Evolutionary conservation across 2,329 filamentous ascomycete species (phyloP), one percentile per base, ranked within the genome.

Genomic region (Nectriaceae sp.): DNA sequence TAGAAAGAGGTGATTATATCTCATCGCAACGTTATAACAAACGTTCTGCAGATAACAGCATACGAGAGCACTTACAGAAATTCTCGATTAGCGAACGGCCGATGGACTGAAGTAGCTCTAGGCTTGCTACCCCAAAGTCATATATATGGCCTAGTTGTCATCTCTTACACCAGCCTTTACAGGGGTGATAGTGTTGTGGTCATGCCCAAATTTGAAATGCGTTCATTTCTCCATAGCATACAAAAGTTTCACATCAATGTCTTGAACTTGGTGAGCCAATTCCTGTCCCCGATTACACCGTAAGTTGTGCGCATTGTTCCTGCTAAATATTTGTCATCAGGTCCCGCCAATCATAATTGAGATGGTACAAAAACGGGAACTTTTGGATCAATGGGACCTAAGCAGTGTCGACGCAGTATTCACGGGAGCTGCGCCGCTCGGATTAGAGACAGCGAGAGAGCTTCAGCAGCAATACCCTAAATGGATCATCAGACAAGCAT

Each of bases 261-360:
- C 15, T 15, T 31, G 8, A 10, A 10, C 15, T 31, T 31, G 26
- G 26, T 31, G n/a, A n/a, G n/a, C n/a, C n/a, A n/a, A n/a, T n/a
- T n/a, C n/a, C n/a, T n/a, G n/a, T n/a, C n/a, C n/a, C n/a, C n/a
- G n/a, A n/a, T n/a, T n/a, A n/a, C n/a, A n/a, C n/a, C n/a, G n/a
- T n/a, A n/a, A n/a, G n/a, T n/a, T n/a, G n/a, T n/a, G n/a, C n/a
- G n/a, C n/a, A n/a, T n/a, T n/a, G n/a, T n/a, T n/a, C n/a, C n/a
- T n/a, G n/a, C n/a, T n/a, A n/a, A n/a, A n/a, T n/a, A n/a, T n/a
- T n/a, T n/a, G n/a, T n/a, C n/a, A n/a, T n/a, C n/a, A n/a, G n/a
- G n/a, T n/a, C n/a, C 88, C 89, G 6, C 89, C 89, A 0, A 89
- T 93, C 62, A 83, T 91, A 49, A 88, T 92, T 50, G 74, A 81